Base-by-base conservation (phyloP, 1,284 basidiomycete genomes). In the Irpex lacteus region DNA sequence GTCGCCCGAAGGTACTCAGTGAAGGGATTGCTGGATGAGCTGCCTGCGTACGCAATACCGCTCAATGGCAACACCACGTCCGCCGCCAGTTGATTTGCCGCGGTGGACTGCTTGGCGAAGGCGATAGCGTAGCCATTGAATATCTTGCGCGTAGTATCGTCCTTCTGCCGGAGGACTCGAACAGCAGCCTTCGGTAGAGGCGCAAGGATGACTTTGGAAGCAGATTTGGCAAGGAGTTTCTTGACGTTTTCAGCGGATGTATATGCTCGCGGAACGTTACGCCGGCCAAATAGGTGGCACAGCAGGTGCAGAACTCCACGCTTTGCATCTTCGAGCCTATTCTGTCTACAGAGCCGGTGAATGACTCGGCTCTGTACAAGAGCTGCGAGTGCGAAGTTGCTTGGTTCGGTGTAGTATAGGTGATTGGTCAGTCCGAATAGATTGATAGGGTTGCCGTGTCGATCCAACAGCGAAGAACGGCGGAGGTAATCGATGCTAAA, bases 401-500 rank as follows among this genome's bases (percentile, higher is more conserved):
- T 84, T 0, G 89, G 89, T 70, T 91, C 88, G 1, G 83, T 83
- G 68, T 88, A 86, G 68, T 89, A 89, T 8, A 91, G 75, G 64
- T 85, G 85, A 0, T 83, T 77, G 0, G 83, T 83, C 15, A 88
- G 75, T 0, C 80, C 82, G 65, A 82, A 86, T 3, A 89, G 74
- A 67, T 88, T 85, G 71, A 86, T 80, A 0, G 87, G 87, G 26
- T 78, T 80, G 5, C 89, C 89, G 18, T 73, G 69, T 37, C 73
- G 71, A 61, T 85, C 80, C 52, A 91, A 71, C 11, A 91, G 76
- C 47, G 81, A 77, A 2, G 80, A 74, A 1, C 85, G 83, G 37
- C 86, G 81, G 13, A 91, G 80, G 68, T 88, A 90, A 62, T 91
- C 89, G 62, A 91, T 85, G 63, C 83, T 85, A 75, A 90, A 90